phyloP scores from a whole-genome alignment of 2,329 filamentous ascomycete species.

The Cytospora piceae region DNA sequence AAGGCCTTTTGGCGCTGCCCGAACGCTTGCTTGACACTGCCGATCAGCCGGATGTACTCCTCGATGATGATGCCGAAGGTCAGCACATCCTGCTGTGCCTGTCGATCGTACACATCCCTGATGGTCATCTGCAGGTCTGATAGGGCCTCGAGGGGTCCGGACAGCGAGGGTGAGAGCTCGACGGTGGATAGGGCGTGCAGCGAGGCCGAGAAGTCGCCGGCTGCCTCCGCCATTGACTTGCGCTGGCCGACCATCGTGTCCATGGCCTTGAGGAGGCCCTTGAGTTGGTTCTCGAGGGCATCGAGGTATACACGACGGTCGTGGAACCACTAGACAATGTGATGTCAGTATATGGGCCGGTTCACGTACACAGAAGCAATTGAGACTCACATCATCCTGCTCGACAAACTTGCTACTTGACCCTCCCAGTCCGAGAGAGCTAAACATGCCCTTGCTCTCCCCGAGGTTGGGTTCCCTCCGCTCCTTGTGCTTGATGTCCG shows the following conservation, averaged over 20 bases:
- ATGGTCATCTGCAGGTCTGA: conserved; percentile 95
- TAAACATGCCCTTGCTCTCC: conserved; percentile 93
- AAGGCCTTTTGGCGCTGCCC: conserved; percentile 92
- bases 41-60: conserved; percentile 95
- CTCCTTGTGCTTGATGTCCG: conserved; percentile 98
- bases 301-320: conserved; percentile 95
- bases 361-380: not conserved
- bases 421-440: conserved; percentile 78
- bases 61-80: conserved; percentile 98
- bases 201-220: conserved; percentile 89
- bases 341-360: conserved; percentile 2
- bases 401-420: conserved; percentile 89
- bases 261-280: conserved; percentile 88
- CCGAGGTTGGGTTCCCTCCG: conserved; percentile 81
- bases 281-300: conserved; percentile 66
- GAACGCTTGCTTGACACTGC: conserved; percentile 93
- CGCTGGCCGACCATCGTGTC: conserved; percentile 90
- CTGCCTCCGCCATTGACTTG: conserved; percentile 91
- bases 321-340: conserved; percentile 79
- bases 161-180: conserved; percentile 86
- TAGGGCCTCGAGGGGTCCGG: conserved; percentile 85
- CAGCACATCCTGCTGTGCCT: conserved; percentile 94
- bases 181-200: conserved; percentile 92
- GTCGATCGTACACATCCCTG: conserved; percentile 90
- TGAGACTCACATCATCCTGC: conserved; percentile 79